Evolutionary conservation across 768 basidiomycete genomes (phyloP).

Genomic region (Lepiota subincarnata): DNA sequence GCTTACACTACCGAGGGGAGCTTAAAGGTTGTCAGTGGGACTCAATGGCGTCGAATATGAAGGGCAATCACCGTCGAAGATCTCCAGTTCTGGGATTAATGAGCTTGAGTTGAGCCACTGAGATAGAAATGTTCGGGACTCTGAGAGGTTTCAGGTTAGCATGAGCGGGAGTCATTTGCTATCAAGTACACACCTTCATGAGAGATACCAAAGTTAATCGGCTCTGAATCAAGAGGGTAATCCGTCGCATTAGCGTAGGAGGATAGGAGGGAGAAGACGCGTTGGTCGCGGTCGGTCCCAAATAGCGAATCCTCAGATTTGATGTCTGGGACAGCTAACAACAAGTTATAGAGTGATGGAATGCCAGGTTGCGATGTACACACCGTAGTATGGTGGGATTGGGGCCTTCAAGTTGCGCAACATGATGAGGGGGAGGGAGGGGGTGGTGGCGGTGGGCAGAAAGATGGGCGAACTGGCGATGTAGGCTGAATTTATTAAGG

Average conservation of each 20-base stretch:
- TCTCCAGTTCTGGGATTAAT: conserved; percentile 21
- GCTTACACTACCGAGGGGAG: neutral
- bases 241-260: neutral
- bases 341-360: neutral
- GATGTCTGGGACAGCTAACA: neutral
- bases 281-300: conserved; percentile 1
- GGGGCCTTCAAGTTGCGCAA: neutral
- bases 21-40: neutral
- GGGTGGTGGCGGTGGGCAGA: neutral
- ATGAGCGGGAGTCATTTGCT: too few species aligned
- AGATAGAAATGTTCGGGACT: conserved; percentile 18
- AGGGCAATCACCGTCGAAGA: conserved; percentile 17
- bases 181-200: neutral
- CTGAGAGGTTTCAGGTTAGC: conserved; percentile 7
- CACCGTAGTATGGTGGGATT: conserved; percentile 1
- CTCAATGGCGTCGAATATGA: neutral
- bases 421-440: neutral
- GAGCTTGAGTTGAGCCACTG: conserved; percentile 23
- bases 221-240: neutral
- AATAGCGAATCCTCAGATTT: neutral
- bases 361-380: neutral
- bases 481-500: conserved; percentile 27
- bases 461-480: conserved; percentile 11
- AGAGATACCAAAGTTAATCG: neutral
- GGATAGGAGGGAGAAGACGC: neutral